A percentile compares a stretch with the other conserved stretches of the same genome.
Conservation (phyloP, 768 basidiomycete species). For the Lentinula guzmanii region DNA sequence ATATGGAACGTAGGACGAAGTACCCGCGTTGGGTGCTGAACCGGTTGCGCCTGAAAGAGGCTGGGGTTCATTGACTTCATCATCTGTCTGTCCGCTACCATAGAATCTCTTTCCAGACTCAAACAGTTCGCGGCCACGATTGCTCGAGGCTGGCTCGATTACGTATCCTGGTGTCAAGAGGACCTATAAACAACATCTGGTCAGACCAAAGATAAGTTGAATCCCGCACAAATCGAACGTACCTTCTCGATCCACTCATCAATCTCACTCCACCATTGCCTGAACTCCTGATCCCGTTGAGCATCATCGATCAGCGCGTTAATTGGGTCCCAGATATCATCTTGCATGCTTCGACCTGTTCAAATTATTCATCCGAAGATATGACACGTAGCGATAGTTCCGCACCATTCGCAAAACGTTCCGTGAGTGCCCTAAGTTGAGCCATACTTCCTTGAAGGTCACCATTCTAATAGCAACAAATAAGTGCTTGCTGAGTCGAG, state of each 20-base stretch:
- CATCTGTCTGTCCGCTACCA: conserved; percentile 16
- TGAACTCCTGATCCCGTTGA: conserved; percentile 65
- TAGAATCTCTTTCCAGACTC: conserved; percentile 78
- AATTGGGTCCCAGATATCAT: conserved; percentile 63
- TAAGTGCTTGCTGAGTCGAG: background rate
- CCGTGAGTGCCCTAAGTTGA: conserved; percentile 77
- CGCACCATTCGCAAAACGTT: conserved; percentile 80
- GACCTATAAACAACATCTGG: conserved; percentile 29
- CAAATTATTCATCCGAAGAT: no score
- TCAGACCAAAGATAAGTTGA: no score
- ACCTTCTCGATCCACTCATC: conserved; percentile 65
- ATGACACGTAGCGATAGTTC: conserved; percentile 16
- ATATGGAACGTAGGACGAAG: background rate
- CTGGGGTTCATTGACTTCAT: background rate
- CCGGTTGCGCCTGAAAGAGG: background rate
- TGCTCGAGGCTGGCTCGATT: conserved; percentile 69
- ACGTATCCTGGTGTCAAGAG: conserved; percentile 83
- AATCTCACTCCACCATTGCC: conserved; percentile 64
- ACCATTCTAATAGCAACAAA: conserved; percentile 46
- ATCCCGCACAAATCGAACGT: conserved; percentile 3
- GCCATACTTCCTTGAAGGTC: conserved; percentile 47
- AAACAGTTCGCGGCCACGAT: conserved; percentile 54
- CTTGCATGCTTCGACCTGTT: conserved; percentile 26
- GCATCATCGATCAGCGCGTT: conserved; percentile 71
- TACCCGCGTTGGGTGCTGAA: background rate